Conservation (phyloP, 2,329 filamentous ascomycete species). For the Biscogniauxia mediterranea region DNA sequence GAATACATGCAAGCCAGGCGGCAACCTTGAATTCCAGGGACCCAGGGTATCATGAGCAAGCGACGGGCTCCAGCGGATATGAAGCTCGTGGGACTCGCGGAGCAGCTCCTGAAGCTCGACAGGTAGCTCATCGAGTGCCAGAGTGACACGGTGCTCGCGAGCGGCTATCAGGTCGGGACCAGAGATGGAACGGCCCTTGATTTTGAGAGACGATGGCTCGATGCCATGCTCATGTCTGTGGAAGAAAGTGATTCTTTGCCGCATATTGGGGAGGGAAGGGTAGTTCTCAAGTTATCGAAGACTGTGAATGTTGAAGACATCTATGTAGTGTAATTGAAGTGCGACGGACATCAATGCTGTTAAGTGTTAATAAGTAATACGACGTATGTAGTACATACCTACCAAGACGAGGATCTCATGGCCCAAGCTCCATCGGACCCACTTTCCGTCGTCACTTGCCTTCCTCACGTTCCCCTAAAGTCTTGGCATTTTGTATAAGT, state of each 20-base stretch:
- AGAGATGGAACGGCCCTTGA: constrained; percentile 55
- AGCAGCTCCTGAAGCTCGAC: constrained; percentile 62
- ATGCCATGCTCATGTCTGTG: constrained; percentile 63
- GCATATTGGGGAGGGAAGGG: constrained; percentile 49
- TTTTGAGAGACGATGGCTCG: constrained; percentile 60
- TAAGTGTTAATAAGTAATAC: background rate
- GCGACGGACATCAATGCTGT: background rate
- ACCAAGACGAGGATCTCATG: background rate
- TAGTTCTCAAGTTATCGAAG: background rate
- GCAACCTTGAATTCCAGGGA: constrained; percentile 72
- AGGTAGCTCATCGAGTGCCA: constrained; percentile 72
- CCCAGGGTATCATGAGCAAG: constrained; percentile 55
- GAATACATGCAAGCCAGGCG: constrained; percentile 79
- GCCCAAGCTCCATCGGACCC: constrained; percentile 1
- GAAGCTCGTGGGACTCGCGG: constrained; percentile 65
- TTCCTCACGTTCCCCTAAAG: background rate
- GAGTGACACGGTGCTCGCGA: constrained; percentile 76
- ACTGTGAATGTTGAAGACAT: background rate
- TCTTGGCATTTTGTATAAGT: background rate
- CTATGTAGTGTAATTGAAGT: background rate
- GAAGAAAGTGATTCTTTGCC: constrained; percentile 77
- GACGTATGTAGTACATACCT: too few species aligned
- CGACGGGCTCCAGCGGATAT: constrained; percentile 74
- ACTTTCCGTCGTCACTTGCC: background rate
- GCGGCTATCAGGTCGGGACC: constrained; percentile 60